Base-by-base conservation (phyloP, 2,329 filamentous ascomycete species). In the Botrytis paeoniae region DNA sequence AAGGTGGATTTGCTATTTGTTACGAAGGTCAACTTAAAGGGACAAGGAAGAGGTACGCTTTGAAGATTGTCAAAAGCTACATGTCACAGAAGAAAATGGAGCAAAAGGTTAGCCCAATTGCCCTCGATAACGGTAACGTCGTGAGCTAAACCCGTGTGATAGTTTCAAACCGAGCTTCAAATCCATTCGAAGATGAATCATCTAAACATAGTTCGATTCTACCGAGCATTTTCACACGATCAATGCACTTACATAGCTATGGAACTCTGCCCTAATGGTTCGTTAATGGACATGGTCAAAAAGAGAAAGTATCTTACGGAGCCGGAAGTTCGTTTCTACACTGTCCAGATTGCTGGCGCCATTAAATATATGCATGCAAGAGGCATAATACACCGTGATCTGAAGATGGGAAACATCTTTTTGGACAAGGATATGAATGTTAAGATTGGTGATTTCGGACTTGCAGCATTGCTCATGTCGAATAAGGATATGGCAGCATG, bases 371-470 rank as follows among this genome's bases (percentile, higher is more conserved):
- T 99, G 86, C 97, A 99, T 82, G 91, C 91, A 80, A 93, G 97
- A 81, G 96, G 95, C 76, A 97, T 99, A 75, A 97, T 98, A 68
- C 96, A 99, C 83, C 90, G 96, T 68, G 96, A 99, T 82, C 84
- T 99, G 78, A 99, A 99, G 84, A 98, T 98, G 86, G 97, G 96
- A 66, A 99, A 99, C 81, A 91, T 99, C 77, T 99, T 99, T 80
- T 86, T 99, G 70, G 96, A 99, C 82, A 89, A 89, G 71, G 87
- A 94, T 77, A 98, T 99, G 95, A 97, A 99, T 80, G 92, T 97
- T 78, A 99, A 99, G 82, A 94, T 99, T 78, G 96, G 96, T 62
- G 96, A 99, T 82, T 99, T 99, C 83, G 96, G 96, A 4, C 86
- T 99, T 72, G 96, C 96, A 43, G 96, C 97, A 41, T 86, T 99